phyloP scores from a whole-genome alignment of 371 early-diverging fungal species.

The Mortierella sp. region DNA sequence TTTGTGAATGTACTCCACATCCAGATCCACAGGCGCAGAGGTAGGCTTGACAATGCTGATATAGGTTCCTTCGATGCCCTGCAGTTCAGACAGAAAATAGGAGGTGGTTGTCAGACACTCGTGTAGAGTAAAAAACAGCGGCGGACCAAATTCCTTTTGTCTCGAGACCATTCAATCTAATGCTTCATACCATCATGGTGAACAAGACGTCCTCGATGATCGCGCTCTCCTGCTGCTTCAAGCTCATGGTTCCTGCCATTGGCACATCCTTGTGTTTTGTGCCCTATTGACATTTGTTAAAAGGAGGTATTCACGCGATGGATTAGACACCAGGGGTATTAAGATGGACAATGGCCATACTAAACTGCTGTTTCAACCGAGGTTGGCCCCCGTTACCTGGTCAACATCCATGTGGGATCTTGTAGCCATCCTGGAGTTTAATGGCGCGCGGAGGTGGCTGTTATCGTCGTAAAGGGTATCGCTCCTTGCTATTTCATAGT shows the following conservation, averaged over 20 bases:
- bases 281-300: background rate
- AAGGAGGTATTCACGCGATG: background rate
- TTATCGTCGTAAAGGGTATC: slow-evolving; percentile 32
- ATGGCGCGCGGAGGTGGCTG: slow-evolving; percentile 40
- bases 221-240: slow-evolving; percentile 80
- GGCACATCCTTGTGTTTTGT: slow-evolving; percentile 13
- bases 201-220: slow-evolving; percentile 91
- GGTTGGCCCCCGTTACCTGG: slow-evolving; percentile 6
- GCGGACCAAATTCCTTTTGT: background rate
- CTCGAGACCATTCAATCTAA: background rate
- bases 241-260: slow-evolving; percentile 27
- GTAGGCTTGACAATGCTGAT: slow-evolving; percentile 58
- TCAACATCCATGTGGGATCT: slow-evolving; percentile 25
- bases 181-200: slow-evolving; percentile 78
- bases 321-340: background rate
- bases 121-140: background rate
- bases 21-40: slow-evolving; percentile 37
- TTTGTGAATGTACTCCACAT: slow-evolving; percentile 34
- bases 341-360: background rate
- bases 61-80: slow-evolving; percentile 91
- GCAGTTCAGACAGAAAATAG: background rate
- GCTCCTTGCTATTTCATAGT: background rate
- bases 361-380: background rate
- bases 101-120: background rate
- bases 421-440: slow-evolving; percentile 37